Evolutionary conservation across 306 rosid genomes (phyloP), one percentile per base, ranked within the genome.

Genomic region (Lathyrus aphaca): DNA sequence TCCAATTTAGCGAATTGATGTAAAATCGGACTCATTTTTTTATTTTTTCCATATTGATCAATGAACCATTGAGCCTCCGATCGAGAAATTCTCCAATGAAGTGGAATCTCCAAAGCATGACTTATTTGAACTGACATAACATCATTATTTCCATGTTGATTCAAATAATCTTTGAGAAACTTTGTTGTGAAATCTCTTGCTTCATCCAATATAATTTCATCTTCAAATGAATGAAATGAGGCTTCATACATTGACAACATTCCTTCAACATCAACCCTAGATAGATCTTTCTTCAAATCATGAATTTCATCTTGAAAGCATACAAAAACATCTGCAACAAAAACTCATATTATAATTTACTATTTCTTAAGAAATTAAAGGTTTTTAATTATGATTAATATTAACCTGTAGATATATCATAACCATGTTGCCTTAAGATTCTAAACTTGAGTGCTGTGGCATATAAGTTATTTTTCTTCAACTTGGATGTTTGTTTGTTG

Each of bases 331-430:
- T 57, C 43, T 57, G 21, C 64, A 57, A 1, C 37, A 49, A 49
- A 15, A 49, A 49, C n/a, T 10, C 10, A 4, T 12, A 12, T 40
- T 9, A 40, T 40, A 40, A 40, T 3, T 40, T 40, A 10, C 10
- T 2, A 10, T 40, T 3, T 3, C 32, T 3, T 1, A 29, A 10
- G 5, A 40, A 8, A 40, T 10, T 10, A 39, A 10, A 2, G 1
- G 0, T 10, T 40, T 12, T 40, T 40, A 9, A 10, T 8, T 10
- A 39, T 39, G 45, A 0, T 40, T 9, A 0, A 10, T 40, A 10
- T 40, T 48, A 48, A 57, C 64, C 64, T 57, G 64, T 3, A 57
- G 40, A 57, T 5, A 57, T 29, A 57, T 27, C 3, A 57, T 57
- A 57, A 14, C 57, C 14, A 50, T 50, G 57, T 18, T 23, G 25